These are phyloP conservation scores for Candolleomyces efflorescens DNA, from an alignment of 768 basidiomycete genomes.

Conservation along the genomic window DNA sequence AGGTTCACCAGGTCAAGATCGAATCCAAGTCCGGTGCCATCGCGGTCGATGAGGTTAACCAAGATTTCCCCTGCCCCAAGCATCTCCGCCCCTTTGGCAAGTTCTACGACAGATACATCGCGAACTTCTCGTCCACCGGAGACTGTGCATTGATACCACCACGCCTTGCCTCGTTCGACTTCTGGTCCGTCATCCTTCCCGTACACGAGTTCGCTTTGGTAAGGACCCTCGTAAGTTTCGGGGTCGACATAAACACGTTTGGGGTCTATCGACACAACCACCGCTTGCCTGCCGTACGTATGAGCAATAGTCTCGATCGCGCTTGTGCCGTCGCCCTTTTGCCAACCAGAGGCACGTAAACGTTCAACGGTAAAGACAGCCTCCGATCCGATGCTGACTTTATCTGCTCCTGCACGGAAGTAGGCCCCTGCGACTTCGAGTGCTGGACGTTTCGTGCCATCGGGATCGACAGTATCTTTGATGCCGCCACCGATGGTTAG, in stretches of 20 bases:
- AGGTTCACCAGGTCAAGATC: constrained; percentile 79
- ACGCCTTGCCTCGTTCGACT: constrained; percentile 66
- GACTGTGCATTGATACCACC: constrained; percentile 99
- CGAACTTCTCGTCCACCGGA: constrained; percentile 86
- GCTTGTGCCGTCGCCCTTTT: constrained; percentile 64
- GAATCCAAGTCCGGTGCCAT: constrained; percentile 90
- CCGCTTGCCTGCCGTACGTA: constrained; percentile 92
- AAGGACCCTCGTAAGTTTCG: constrained; percentile 62
- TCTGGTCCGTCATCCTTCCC: constrained; percentile 41
- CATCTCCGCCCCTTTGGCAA: constrained; percentile 85
- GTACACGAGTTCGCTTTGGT: constrained; percentile 56
- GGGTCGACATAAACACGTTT: constrained; percentile 76
- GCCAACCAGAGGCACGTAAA: constrained; percentile 44
- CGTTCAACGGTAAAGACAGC: constrained; percentile 93
- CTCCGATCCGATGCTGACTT: constrained; percentile 96
- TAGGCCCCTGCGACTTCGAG: constrained; percentile 95
- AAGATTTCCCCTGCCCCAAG: constrained; percentile 95
- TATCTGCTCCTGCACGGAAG: constrained; percentile 97
- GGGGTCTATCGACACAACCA: constrained; percentile 97
- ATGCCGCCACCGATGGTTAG: constrained; percentile 98
- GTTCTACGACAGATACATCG: constrained; percentile 82
- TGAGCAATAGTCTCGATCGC: constrained; percentile 91
- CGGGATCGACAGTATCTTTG: constrained; percentile 93
- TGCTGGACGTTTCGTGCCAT: constrained; percentile 82
- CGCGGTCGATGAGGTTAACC: constrained; percentile 94